phyloP scores from a whole-genome alignment of 495 filamentous ascomycete genomes.

The Tuber microsphaerosporum region DNA sequence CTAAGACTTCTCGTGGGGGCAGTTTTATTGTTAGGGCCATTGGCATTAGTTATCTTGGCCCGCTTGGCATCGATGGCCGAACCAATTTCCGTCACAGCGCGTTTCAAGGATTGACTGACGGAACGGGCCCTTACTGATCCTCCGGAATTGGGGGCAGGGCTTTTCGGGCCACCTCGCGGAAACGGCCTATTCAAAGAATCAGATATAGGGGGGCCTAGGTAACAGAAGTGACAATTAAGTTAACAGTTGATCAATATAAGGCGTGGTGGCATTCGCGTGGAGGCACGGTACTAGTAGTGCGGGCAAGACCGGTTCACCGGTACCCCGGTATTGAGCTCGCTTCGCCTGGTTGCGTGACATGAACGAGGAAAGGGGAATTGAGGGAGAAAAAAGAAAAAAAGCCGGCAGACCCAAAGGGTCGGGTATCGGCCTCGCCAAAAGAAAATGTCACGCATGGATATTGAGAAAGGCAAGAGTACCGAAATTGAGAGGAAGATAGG shows the following conservation, averaged over 20 bases:
- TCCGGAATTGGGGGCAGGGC: slow-evolving; percentile 20
- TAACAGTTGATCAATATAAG: slow-evolving; percentile 21
- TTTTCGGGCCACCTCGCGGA: not conserved
- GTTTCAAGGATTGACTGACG: slow-evolving; percentile 40
- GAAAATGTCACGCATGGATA: slow-evolving; percentile 30
- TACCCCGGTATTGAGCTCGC: not conserved
- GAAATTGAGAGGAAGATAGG: slow-evolving; percentile 11
- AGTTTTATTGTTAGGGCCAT: slow-evolving; percentile 3
- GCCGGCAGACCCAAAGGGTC: slow-evolving; percentile 15
- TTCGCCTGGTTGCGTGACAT: not conserved
- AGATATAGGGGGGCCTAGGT: slow-evolving; percentile 37
- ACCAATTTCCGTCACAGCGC: slow-evolving; percentile 39
- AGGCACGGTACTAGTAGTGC: not conserved
- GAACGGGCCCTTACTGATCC: slow-evolving; percentile 31
- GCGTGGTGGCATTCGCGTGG: not conserved
- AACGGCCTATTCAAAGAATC: slow-evolving; percentile 36
- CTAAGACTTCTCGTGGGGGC: not conserved
- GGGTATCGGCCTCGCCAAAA: slow-evolving; percentile 43
- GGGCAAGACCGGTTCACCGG: not conserved
- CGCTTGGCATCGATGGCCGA: slow-evolving; percentile 11
- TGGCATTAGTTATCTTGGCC: slow-evolving; percentile 24
- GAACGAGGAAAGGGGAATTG: not conserved
- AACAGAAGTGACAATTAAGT: slow-evolving; percentile 17
- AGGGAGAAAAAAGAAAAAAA: slow-evolving; percentile 17
- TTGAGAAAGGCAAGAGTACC: slow-evolving; percentile 20